Conservation (phyloP, 768 basidiomycete genomes). For the Naematelia encephala region DNA sequence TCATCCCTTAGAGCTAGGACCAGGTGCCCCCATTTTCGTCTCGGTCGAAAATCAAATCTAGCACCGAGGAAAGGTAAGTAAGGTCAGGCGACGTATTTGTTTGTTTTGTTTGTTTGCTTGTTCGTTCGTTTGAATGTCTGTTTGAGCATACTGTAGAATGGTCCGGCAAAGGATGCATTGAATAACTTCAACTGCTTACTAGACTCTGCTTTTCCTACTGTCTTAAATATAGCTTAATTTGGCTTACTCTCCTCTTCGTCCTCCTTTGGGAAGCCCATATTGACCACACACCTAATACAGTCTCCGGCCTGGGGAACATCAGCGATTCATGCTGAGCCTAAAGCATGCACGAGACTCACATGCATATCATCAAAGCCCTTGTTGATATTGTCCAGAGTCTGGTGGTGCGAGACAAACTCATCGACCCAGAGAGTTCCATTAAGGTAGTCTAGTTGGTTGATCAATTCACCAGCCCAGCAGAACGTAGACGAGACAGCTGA, state of each 20-base stretch:
- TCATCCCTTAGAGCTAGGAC: no score
- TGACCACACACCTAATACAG: constrained; percentile 92
- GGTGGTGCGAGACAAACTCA: constrained; percentile 90
- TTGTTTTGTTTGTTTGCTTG: no score
- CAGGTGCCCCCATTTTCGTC: no score
- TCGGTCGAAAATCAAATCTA: no score
- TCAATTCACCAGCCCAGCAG: background rate
- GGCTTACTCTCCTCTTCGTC: background rate
- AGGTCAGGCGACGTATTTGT: no score
- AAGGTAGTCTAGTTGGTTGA: constrained; percentile 44
- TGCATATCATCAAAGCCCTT: constrained; percentile 95
- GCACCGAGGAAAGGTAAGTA: no score
- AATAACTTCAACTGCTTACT: no score
- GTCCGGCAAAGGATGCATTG: no score
- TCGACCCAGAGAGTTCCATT: constrained; percentile 61
- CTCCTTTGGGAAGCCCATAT: constrained; percentile 59
- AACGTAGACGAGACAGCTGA: constrained; percentile 45
- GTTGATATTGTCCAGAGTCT: constrained; percentile 71
- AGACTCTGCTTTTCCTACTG: no score
- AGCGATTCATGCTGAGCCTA: constrained; percentile 12
- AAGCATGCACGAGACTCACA: constrained; percentile 57
- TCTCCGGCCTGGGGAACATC: constrained; percentile 58
- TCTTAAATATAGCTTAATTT: background rate
- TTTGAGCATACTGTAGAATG: no score
- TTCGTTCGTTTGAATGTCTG: no score